Evolutionary conservation across 1,284 basidiomycete genomes (phyloP).

Genomic region (Mixia osmundae): DNA sequence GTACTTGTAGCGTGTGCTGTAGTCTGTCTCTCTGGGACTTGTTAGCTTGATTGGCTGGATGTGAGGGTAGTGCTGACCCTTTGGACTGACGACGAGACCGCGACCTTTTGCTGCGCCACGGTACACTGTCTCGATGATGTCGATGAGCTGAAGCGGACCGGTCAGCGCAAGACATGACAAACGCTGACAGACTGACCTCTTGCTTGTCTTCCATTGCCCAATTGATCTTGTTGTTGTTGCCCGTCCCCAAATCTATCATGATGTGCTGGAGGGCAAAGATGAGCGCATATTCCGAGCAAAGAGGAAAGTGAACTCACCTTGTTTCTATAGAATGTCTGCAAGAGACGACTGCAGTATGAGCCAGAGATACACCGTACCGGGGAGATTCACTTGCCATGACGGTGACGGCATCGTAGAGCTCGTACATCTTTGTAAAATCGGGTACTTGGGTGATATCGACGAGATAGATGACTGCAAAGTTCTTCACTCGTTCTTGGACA

Average conservation of each 20-base stretch:
- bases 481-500: constrained; percentile 86
- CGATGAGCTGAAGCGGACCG: constrained; percentile 44
- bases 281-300: neutral
- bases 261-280: constrained; percentile 67
- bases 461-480: constrained; percentile 78
- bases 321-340: constrained; percentile 49
- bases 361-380: neutral
- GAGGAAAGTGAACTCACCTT: constrained; percentile 26
- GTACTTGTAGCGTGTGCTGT: constrained; percentile 61
- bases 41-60: neutral
- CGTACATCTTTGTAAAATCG: constrained; percentile 96
- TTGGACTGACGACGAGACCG: constrained; percentile 91
- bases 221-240: constrained; percentile 99
- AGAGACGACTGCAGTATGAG: neutral
- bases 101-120: constrained; percentile 91
- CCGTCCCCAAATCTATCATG: constrained; percentile 97
- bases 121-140: constrained; percentile 96
- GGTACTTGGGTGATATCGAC: constrained; percentile 93
- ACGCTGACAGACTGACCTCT: constrained; percentile 34
- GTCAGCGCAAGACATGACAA: constrained; percentile 7
- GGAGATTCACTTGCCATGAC: too few relatives aligned
- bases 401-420: constrained; percentile 80
- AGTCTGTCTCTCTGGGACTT: constrained; percentile 31
- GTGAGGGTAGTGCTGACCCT: constrained; percentile 34
- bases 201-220: constrained; percentile 96